Evolutionary conservation across 2,329 filamentous ascomycete species (phyloP), one percentile per base, ranked within the genome.

Genomic region (Rutstroemia sp.): DNA sequence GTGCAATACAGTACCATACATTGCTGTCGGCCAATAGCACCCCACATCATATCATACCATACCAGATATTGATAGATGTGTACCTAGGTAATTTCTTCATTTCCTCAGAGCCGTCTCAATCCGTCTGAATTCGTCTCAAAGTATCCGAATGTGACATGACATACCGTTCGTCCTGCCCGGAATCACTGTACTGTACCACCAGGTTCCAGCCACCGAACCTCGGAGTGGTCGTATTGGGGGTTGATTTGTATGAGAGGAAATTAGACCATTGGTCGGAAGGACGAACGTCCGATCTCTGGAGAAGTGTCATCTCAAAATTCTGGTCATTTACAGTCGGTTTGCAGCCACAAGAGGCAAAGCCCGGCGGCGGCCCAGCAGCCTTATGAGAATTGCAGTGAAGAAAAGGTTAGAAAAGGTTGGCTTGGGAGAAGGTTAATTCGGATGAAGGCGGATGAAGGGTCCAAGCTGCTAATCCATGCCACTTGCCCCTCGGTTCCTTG

Each of bases 201-300:
- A 30, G 27, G 27, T 9, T 30, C 27, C 8, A 30, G 27, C 27
- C 27, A 30, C 27, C 27, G 10, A 30, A 30, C 8, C 27, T 30
- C 27, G 6, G 10, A 30, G 27, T 30, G 8, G 27, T 30, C 9
- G 8, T 30, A 7, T 30, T 30, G 27, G 27, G 27, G 27, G 27
- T 10, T 16, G 21, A 41, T 39, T 44, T 55, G 37, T 55, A 45
- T 57, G 44, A 53, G 52, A 42, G 49, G 62, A 63, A 51, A 64
- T 63, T 64, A 53, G 46, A 44, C 49, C 27, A 38, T 30, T 56
- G 54, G 57, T 57, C 61, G 63, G 62, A 64, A 63, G 62, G 59
- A 49, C 50, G 49, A 59, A 19, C 25, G 54, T 61, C 63, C 63
- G 62, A 58, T 56, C 23, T 39, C 38, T 25, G 19, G 5, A 16